Percentiles rank a stretch among this genome's conserved stretches.
These are phyloP conservation scores for Scalesia atractyloides DNA, from an alignment of 129 eudicot genomes.

Conservation along the genomic window DNA sequence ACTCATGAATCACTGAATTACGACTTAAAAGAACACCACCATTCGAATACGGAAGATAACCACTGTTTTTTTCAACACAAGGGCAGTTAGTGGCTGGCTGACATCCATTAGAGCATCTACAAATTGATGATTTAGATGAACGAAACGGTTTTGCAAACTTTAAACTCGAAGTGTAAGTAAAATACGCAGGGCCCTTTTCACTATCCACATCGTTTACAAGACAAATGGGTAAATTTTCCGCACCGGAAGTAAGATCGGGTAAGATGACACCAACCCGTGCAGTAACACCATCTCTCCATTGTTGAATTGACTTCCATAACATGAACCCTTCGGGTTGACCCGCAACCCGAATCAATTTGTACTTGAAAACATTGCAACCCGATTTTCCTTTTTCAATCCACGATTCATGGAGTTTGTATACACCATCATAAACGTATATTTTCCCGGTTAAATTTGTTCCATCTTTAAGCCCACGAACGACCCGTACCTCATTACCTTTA, in stretches of 20 bases:
- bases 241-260: conserved; percentile 61
- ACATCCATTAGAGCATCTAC: conserved; percentile 56
- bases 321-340: conserved; percentile 56
- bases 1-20: conserved; percentile 47
- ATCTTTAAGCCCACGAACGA: conserved; percentile 58
- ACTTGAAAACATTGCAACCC: conserved; percentile 58
- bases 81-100: conserved; percentile 54
- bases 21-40: conserved; percentile 50
- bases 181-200: conserved; percentile 57
- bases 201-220: conserved; percentile 60
- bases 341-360: conserved; percentile 47
- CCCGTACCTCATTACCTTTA: conserved; percentile 52
- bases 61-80: conserved; percentile 60
- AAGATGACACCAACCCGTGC: conserved; percentile 51
- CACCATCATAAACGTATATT: conserved; percentile 58
- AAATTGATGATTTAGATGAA: conserved; percentile 35
- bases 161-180: conserved; percentile 44
- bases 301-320: conserved; percentile 49
- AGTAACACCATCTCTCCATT: conserved; percentile 50
- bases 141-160: conserved; percentile 40
- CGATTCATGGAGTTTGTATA: conserved; percentile 54
- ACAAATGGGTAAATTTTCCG: conserved; percentile 54
- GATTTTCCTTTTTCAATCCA: conserved; percentile 64
- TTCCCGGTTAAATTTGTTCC: conserved; percentile 34
- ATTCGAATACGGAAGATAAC: conserved; percentile 56